Percentiles rank a stretch among this genome's conserved stretches.
These are phyloP conservation scores for Eucalyptus sp. DNA, from an alignment of 345 rosid species.

Conservation along the genomic window DNA sequence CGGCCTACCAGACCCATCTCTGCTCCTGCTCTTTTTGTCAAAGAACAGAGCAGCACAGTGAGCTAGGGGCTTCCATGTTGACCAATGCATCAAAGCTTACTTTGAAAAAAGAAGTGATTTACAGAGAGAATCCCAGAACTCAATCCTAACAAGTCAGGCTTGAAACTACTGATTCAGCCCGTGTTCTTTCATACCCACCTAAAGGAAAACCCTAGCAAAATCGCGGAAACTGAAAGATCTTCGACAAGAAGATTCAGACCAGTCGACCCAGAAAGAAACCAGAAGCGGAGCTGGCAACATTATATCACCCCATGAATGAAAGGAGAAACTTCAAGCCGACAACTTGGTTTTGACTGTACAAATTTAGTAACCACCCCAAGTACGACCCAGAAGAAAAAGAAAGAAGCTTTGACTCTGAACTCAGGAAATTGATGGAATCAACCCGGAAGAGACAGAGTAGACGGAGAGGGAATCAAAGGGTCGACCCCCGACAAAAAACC, in stretches of 20 bases:
- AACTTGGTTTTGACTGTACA: background rate
- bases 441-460: background rate
- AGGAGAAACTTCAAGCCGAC: background rate
- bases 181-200: background rate
- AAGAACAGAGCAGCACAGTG: slow-evolving; percentile 91
- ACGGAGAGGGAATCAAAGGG: background rate
- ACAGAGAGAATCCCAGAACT: background rate
- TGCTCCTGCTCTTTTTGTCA: slow-evolving; percentile 75
- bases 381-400: background rate
- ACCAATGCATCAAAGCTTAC: slow-evolving; percentile 71
- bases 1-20: slow-evolving; percentile 51
- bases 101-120: background rate
- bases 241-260: background rate
- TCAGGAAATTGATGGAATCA: background rate
- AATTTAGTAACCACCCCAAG: background rate
- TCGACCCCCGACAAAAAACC: background rate
- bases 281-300: background rate
- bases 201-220: slow-evolving; percentile 1
- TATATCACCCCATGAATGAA: background rate
- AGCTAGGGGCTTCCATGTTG: slow-evolving; percentile 96
- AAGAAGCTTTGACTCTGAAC: background rate
- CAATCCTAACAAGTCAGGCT: background rate
- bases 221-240: background rate
- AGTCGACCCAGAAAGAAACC: background rate
- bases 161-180: background rate